These are phyloP conservation scores for Viola odorata DNA, from an alignment of 345 rosid genomes.

Conservation along the genomic window DNA sequence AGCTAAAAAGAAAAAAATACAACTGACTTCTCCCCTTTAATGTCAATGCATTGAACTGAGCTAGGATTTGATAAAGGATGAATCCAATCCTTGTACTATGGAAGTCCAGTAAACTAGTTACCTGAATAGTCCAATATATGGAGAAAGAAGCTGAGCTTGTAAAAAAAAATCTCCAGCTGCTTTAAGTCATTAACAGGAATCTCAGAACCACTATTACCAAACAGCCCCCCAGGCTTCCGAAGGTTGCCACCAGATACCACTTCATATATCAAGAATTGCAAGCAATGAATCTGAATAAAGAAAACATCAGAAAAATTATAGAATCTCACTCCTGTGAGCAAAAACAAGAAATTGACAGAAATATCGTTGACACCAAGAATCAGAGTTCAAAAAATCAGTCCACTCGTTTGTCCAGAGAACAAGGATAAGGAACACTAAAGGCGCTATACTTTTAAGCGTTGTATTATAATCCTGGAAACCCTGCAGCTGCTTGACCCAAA, in stretches of 20 bases:
- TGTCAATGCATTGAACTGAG: too few relatives aligned
- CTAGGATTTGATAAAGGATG: background rate
- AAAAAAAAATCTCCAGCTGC: conserved; percentile 92
- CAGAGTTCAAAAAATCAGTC: too few relatives aligned
- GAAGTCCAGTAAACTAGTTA: conserved; percentile 22
- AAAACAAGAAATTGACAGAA: too few relatives aligned
- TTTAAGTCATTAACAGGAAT: conserved; percentile 89
- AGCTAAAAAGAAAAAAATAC: too few relatives aligned
- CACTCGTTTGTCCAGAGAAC: too few relatives aligned
- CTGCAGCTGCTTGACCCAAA: too few relatives aligned
- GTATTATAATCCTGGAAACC: too few relatives aligned
- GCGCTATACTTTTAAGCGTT: too few relatives aligned
- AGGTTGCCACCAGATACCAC: conserved; percentile 99
- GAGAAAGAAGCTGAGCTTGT: conserved; percentile 96
- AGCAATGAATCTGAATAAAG: conserved; percentile 75
- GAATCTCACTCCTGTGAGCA: too few relatives aligned
- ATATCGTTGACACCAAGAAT: too few relatives aligned
- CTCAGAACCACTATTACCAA: conserved; percentile 97
- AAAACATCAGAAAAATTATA: background rate
- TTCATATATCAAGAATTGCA: conserved; percentile 95
- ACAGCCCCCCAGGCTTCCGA: conserved; percentile 95
- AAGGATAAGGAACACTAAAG: too few relatives aligned
- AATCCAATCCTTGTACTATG: background rate
- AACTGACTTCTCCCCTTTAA: too few relatives aligned
- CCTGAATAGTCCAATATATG: conserved; percentile 94